Percentiles rank a stretch among this genome's conserved stretches.
These are phyloP conservation scores for Penicillium diatomitis DNA, from an alignment of 495 filamentous ascomycete species.

Conservation along the genomic window DNA sequence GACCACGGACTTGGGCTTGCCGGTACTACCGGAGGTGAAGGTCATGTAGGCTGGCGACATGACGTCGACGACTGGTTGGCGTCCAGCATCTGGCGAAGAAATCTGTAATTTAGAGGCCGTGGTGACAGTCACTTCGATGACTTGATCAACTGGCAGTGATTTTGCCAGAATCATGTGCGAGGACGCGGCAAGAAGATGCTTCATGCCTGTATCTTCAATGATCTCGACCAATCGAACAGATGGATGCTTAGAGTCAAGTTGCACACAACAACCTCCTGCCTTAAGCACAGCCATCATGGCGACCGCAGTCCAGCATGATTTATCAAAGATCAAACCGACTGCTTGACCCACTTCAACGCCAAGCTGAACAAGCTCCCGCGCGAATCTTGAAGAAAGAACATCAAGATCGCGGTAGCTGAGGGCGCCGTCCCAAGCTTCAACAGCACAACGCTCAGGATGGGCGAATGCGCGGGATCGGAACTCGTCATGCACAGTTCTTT, in stretches of 20 bases:
- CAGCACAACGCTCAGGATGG: constrained; percentile 7
- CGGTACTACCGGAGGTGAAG: constrained; percentile 77
- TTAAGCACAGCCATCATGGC: constrained; percentile 8
- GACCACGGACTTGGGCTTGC: constrained; percentile 67
- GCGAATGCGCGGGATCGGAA: not conserved
- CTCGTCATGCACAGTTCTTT: not conserved
- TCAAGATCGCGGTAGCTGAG: constrained; percentile 27
- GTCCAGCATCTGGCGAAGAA: not conserved
- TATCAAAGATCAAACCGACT: constrained; percentile 46
- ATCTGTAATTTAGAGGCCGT: not conserved
- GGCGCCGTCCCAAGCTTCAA: constrained; percentile 29
- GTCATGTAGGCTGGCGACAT: constrained; percentile 24
- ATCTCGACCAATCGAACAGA: constrained; percentile 18
- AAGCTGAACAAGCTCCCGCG: constrained; percentile 17
- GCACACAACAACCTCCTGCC: constrained; percentile 23
- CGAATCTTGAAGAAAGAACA: constrained; percentile 19
- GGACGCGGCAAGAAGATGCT: constrained; percentile 16
- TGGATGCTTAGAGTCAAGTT: constrained; percentile 15
- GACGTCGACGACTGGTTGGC: constrained; percentile 7
- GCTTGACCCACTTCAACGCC: constrained; percentile 15
- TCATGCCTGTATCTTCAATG: constrained; percentile 17
- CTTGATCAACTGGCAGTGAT: not conserved
- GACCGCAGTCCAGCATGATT: constrained; percentile 35
- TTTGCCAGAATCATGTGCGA: not conserved
- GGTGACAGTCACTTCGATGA: not conserved